These are phyloP conservation scores for Exserohilum turcica DNA, from an alignment of 2,329 filamentous ascomycete genomes.

Conservation along the genomic window DNA sequence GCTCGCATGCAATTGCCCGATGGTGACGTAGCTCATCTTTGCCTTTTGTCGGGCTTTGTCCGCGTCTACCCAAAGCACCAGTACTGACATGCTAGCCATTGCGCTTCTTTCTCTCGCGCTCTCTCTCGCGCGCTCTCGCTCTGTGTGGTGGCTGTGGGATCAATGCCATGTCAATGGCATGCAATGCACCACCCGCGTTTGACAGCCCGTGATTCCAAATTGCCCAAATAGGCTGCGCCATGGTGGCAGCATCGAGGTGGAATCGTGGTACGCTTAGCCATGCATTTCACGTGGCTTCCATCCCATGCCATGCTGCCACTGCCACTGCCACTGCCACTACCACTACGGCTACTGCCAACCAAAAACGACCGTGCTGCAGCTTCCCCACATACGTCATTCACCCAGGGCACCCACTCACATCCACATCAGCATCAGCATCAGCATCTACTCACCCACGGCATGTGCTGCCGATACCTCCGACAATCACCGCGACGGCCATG, in stretches of 20 bases:
- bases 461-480: neutral
- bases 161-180: neutral
- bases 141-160: neutral
- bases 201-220: neutral
- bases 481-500: constrained; percentile 14
- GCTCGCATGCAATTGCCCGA: neutral
- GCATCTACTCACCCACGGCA: neutral
- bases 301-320: too few relatives aligned
- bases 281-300: constrained; percentile 25
- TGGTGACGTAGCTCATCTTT: constrained; percentile 1
- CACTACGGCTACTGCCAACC: too few relatives aligned
- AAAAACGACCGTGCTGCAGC: constrained; percentile 6
- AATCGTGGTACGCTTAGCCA: constrained; percentile 2
- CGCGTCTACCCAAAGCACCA: neutral
- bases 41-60: constrained; percentile 8
- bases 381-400: constrained; percentile 23
- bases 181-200: neutral
- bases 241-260: neutral
- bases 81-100: neutral
- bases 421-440: neutral
- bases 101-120: neutral
- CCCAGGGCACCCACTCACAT: neutral
- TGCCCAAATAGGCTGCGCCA: neutral
- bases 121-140: too few relatives aligned
- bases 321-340: too few relatives aligned